Percentiles rank a stretch among this genome's conserved stretches.
Conservation (phyloP, 2,329 filamentous ascomycete species). For the Aspergillus sp. region DNA sequence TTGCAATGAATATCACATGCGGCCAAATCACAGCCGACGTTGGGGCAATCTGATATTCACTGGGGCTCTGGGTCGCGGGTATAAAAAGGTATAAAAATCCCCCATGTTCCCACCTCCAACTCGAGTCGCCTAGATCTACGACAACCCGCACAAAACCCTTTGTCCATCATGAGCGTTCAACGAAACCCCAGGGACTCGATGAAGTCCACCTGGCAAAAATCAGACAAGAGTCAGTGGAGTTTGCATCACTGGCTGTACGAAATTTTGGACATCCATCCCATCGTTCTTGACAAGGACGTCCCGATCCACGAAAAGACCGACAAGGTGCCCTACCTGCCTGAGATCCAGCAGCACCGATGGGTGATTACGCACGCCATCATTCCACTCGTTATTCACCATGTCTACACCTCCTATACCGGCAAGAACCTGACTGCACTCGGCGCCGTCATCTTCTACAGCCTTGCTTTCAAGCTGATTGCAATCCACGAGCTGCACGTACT, state of each 20-base stretch:
- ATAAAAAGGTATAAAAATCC: conserved; percentile 2
- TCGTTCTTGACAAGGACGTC: conserved; percentile 28
- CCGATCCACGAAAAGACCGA: conserved; percentile 45
- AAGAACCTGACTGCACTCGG: conserved; percentile 29
- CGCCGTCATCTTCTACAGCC: conserved; percentile 39
- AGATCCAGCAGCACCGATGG: conserved; percentile 42
- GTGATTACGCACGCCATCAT: conserved; percentile 39
- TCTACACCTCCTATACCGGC: conserved; percentile 30
- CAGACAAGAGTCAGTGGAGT: conserved; percentile 31
- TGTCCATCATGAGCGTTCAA: conserved; percentile 32
- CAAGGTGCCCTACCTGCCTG: conserved; percentile 40
- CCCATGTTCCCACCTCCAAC: background rate
- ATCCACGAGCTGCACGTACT: conserved; percentile 42
- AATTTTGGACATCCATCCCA: conserved; percentile 28
- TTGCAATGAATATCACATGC: background rate
- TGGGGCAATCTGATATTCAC: background rate
- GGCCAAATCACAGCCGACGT: background rate
- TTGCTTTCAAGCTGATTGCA: conserved; percentile 42
- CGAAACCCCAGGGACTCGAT: conserved; percentile 38
- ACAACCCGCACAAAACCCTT: conserved; percentile 43
- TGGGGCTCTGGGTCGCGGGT: background rate
- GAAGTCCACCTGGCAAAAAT: conserved; percentile 40
- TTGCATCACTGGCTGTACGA: conserved; percentile 34
- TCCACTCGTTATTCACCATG: conserved; percentile 41
- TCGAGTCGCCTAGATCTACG: background rate